Conservation (phyloP, 768 basidiomycete species). For the Crepidotus variabilis region DNA sequence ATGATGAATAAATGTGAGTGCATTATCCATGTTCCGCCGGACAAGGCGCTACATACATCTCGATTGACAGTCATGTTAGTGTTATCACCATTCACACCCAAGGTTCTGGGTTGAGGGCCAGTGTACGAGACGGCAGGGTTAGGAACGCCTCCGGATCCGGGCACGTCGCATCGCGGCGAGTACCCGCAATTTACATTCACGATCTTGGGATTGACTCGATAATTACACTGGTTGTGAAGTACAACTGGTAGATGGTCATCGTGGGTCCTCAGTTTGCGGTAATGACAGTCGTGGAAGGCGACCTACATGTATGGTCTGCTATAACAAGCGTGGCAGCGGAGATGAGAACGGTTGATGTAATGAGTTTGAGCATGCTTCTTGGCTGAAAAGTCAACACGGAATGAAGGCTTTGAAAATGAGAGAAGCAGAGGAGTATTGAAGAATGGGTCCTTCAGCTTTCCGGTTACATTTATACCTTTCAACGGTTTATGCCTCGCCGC, state of each 20-base stretch:
- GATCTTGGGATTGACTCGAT: conserved; percentile 28
- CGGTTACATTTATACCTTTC: too few species aligned
- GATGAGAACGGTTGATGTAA: neutral
- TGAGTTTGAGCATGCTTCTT: neutral
- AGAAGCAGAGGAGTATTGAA: too few species aligned
- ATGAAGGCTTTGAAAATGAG: neutral
- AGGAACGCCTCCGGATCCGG: conserved; percentile 30
- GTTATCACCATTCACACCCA: conserved; percentile 19
- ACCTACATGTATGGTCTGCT: conserved; percentile 20
- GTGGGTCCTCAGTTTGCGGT: neutral
- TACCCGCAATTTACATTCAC: conserved; percentile 37
- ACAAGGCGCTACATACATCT: conserved; percentile 14
- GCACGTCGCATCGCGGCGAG: conserved; percentile 33
- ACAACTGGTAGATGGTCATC: conserved; percentile 20
- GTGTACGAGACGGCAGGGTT: conserved; percentile 29
- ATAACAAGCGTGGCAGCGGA: conserved; percentile 3
- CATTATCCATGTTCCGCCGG: neutral
- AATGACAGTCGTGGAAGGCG: neutral
- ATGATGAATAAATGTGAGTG: neutral
- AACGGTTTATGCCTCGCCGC: too few species aligned
- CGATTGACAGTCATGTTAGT: conserved; percentile 25
- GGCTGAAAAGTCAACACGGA: neutral
- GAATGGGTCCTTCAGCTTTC: too few species aligned
- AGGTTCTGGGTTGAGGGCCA: conserved; percentile 28
- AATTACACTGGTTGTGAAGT: conserved; percentile 30